Conservation (phyloP, 805 yeast species). For the Candida andamanensis region DNA sequence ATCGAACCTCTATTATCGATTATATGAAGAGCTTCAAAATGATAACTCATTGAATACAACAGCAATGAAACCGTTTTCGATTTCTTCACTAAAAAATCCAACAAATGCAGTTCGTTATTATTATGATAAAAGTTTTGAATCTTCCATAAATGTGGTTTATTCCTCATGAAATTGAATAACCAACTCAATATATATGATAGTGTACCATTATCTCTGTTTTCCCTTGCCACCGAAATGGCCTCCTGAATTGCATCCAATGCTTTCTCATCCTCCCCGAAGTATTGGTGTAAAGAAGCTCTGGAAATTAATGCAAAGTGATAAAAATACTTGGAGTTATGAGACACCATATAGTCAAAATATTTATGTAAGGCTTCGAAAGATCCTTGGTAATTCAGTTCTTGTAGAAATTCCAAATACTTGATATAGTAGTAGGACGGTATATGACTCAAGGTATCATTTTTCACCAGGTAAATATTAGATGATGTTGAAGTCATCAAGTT, state of each 20-base stretch:
- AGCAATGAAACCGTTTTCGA: conserved; percentile 45
- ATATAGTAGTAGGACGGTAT: conserved; percentile 47
- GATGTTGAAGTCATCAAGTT: conserved; percentile 39
- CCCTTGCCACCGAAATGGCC: conserved; percentile 83
- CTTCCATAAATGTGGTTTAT: conserved; percentile 54
- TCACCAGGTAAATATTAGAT: conserved; percentile 35
- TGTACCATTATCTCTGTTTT: conserved; percentile 69
- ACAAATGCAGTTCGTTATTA: conserved; percentile 56
- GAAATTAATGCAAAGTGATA: conserved; percentile 76
- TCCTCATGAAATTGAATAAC: conserved; percentile 65
- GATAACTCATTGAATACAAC: conserved; percentile 57
- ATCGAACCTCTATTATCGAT: conserved; percentile 49
- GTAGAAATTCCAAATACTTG: conserved; percentile 54
- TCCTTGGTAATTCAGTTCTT: conserved; percentile 56
- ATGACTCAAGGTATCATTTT: conserved; percentile 24
- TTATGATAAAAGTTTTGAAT: conserved; percentile 41
- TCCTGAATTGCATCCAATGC: conserved; percentile 81
- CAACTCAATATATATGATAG: conserved; percentile 69
- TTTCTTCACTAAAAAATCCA: conserved; percentile 54
- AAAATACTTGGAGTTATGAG: conserved; percentile 55
- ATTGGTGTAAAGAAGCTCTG: conserved; percentile 65
- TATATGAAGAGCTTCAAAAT: conserved; percentile 55
- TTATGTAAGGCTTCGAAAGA: conserved; percentile 47
- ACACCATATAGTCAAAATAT: conserved; percentile 74
- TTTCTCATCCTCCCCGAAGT: conserved; percentile 58